phyloP scores from a whole-genome alignment of 2,329 filamentous ascomycete species.

The Ascochyta viciae-villosae region DNA sequence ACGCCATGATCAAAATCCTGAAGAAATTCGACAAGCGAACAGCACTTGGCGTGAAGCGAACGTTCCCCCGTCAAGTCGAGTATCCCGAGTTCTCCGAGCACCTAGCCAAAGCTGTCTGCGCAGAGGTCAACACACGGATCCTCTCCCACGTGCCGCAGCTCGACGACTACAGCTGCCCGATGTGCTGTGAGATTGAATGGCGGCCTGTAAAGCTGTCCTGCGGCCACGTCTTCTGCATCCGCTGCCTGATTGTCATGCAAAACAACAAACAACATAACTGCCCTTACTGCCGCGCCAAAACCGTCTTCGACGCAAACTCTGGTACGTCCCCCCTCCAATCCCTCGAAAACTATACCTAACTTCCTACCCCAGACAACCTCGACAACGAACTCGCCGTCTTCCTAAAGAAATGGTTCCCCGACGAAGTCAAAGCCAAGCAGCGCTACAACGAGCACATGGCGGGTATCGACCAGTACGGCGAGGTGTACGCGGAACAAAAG shows the following conservation, averaged over 20 bases:
- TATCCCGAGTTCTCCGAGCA: constrained; percentile 66
- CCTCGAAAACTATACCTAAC: not conserved
- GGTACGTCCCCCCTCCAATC: constrained; percentile 52
- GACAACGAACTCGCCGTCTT: constrained; percentile 73
- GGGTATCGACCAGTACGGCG: constrained; percentile 75
- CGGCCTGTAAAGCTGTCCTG: constrained; percentile 80
- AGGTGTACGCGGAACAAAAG: constrained; percentile 63
- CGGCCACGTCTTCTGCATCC: constrained; percentile 81
- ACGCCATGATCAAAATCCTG: constrained; percentile 80
- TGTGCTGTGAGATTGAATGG: constrained; percentile 81
- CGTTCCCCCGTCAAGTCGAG: constrained; percentile 66
- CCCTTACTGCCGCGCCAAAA: constrained; percentile 76
- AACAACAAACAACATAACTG: constrained; percentile 71
- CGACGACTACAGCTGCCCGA: constrained; percentile 83
- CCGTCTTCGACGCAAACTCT: constrained; percentile 73
- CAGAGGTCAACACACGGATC: constrained; percentile 74
- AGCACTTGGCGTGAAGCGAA: constrained; percentile 70
- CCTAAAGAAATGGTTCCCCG: constrained; percentile 77
- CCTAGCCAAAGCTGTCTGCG: constrained; percentile 78
- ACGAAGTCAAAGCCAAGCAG: constrained; percentile 68
- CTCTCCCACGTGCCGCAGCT: constrained; percentile 78
- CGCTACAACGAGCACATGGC: constrained; percentile 76
- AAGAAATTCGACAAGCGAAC: constrained; percentile 94
- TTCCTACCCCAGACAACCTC: constrained; percentile 64
- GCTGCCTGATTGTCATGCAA: constrained; percentile 82